Percentiles rank a stretch among this genome's conserved stretches.
These are phyloP conservation scores for Exophiala calicioides DNA, from an alignment of 2,329 filamentous ascomycete genomes.

Conservation along the genomic window DNA sequence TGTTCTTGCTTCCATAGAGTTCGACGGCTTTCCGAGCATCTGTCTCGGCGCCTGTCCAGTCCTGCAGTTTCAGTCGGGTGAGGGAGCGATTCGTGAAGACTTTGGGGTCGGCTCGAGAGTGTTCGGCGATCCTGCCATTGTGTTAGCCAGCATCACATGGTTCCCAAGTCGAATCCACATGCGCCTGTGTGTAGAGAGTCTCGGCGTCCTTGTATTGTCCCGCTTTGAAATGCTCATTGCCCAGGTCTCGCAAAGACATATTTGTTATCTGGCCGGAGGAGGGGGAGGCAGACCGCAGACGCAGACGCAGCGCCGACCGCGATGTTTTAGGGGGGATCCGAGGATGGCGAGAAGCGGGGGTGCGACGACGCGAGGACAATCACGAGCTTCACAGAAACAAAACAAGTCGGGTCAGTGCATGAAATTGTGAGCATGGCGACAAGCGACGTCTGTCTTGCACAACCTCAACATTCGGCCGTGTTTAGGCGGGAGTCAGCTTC, in stretches of 20 bases:
- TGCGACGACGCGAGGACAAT: no score
- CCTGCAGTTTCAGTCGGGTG: slow-evolving; percentile 70
- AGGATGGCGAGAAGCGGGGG: no score
- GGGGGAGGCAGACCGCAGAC: neutral
- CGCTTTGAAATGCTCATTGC: slow-evolving; percentile 49
- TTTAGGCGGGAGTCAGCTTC: slow-evolving; percentile 24
- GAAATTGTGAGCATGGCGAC: no score
- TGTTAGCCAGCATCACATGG: no score
- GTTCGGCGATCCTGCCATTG: slow-evolving; percentile 62
- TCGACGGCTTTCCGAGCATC: slow-evolving; percentile 77
- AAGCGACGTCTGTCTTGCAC: no score
- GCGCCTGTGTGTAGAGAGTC: slow-evolving; percentile 51
- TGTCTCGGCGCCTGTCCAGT: slow-evolving; percentile 72
- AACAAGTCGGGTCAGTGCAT: no score
- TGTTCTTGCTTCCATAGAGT: slow-evolving; percentile 52
- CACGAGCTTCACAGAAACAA: no score
- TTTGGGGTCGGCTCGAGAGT: slow-evolving; percentile 73
- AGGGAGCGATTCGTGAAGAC: slow-evolving; percentile 91
- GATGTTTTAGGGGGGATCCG: no score
- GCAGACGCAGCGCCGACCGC: no score
- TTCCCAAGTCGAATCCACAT: no score
- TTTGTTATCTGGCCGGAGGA: slow-evolving; percentile 1
- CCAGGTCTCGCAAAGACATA: slow-evolving; percentile 36
- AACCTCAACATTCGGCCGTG: no score
- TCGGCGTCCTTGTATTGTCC: slow-evolving; percentile 49